Base-by-base conservation (phyloP, 306 rosid genomes). In the Glycine tomentella region DNA sequence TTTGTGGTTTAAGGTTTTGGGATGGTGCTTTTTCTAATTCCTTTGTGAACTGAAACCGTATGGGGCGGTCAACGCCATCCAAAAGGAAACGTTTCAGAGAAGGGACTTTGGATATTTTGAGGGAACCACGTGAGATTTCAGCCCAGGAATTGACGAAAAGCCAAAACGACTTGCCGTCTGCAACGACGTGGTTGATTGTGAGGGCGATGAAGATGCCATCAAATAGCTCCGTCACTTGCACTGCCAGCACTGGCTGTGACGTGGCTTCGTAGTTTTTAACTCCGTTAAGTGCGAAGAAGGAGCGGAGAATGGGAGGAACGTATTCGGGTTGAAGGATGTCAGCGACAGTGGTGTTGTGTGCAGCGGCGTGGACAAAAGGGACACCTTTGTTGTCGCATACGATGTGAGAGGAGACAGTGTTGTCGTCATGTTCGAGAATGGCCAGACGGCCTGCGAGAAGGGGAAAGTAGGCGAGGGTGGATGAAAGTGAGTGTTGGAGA, bases 71-170 rank as follows among this genome's bases (percentile, higher is more conserved):
- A 33, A 34, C 1, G 40, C 8, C 40, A 5, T 78, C 36, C 0
- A 7, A 16, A 15, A 83, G 72, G 64, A 34, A 45, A 2, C 80
- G 83, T 7, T 72, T 15, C 9, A 81, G 44, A 0, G 48, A 0
- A 0, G 66, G 83, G 6, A 3, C 36, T 14, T 71, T 67, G 0
- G 71, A 14, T 13, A 68, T 7, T 20, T 45, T 13, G 0, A 2
- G 9, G 0, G 2, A 3, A 6, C 56, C 57, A 0, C 78, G 80
- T 13, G 89, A 88, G 53, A 86, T 81, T 33, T 88, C 82, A 9
- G 92, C 77, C 90, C 88, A 88, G 0, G 80, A 72, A 59, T 89
- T 89, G n/a, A 89, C 10, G 68, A 86, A 84, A 63, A 16, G 85
- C 90, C 90, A 86, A 7, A 86, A 86, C 6, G 86, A 72, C 12